A percentile compares a stretch with the other conserved stretches of the same genome.
Evolutionary conservation across 257 asterid species (phyloP).

Genomic region (Ilex aquifolium): DNA sequence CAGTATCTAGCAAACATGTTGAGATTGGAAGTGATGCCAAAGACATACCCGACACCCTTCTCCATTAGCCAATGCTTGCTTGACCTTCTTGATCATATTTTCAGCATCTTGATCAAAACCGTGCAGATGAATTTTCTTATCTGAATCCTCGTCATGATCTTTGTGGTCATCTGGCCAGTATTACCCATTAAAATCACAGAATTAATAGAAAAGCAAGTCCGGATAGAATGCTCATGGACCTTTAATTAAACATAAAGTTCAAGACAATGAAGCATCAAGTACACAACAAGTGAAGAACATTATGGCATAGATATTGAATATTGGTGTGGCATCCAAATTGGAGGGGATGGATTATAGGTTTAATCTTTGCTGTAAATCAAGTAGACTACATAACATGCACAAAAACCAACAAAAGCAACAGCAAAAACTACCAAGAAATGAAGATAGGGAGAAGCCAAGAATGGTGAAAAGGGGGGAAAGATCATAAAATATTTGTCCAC

Average conservation of each 20-base stretch:
- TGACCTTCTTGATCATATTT: constrained; percentile 68
- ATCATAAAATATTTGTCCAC: too few species aligned
- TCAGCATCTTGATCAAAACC: constrained; percentile 82
- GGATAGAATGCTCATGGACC: constrained; percentile 6
- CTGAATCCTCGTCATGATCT: constrained; percentile 62
- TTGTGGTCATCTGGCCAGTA: constrained; percentile 60
- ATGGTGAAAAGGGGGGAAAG: too few species aligned
- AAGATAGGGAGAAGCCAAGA: too few species aligned
- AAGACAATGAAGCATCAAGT: too few species aligned
- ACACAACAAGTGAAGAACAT: too few species aligned
- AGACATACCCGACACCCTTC: constrained; percentile 93
- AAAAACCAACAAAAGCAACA: too few species aligned
- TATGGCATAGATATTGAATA: too few species aligned
- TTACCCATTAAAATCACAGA: constrained; percentile 10
- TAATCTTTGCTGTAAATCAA: too few species aligned
- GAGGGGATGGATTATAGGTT: too few species aligned
- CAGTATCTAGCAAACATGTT: neutral
- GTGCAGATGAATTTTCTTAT: constrained; percentile 52
- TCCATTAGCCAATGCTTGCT: constrained; percentile 73
- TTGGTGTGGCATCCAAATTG: too few species aligned
- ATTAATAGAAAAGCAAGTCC: constrained; percentile 3
- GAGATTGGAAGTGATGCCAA: neutral
- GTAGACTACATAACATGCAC: too few species aligned
- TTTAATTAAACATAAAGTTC: constrained; percentile 8
- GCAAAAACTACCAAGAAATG: too few species aligned